A percentile compares a stretch with the other conserved stretches of the same genome.
Conservation (phyloP, 345 rosid genomes). For the Lepidium sativum region DNA sequence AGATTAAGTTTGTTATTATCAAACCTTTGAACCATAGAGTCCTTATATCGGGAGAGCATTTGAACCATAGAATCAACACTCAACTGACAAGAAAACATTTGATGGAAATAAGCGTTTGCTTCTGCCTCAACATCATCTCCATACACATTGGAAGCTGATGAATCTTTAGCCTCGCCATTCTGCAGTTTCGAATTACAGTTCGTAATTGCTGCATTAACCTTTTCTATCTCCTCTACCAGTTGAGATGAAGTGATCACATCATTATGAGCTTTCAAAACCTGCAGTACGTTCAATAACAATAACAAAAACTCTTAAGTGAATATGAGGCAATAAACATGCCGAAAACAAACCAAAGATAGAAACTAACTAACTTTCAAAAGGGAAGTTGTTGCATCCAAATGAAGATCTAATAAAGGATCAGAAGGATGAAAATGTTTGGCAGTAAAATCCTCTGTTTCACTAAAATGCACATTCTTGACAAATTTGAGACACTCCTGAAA, state of each 20-base stretch:
- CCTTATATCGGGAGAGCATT: constrained; percentile 88
- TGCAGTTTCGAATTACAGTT: constrained; percentile 56
- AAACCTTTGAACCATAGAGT: constrained; percentile 69
- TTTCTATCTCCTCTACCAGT: constrained; percentile 67
- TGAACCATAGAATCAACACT: constrained; percentile 88
- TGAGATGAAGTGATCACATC: constrained; percentile 39
- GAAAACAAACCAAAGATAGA: background rate
- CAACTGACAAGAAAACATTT: constrained; percentile 86
- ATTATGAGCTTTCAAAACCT: constrained; percentile 63
- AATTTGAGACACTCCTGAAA: constrained; percentile 87
- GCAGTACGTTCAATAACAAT: constrained; percentile 10
- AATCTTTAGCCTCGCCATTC: constrained; percentile 62
- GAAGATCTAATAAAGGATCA: constrained; percentile 44
- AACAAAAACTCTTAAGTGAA: background rate
- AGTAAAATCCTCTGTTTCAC: constrained; percentile 54
- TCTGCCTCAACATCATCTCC: constrained; percentile 83
- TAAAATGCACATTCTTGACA: constrained; percentile 61
- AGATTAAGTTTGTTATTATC: background rate
- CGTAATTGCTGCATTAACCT: constrained; percentile 40
- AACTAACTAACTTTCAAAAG: constrained; percentile 57
- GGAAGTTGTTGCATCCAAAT: constrained; percentile 49
- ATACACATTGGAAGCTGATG: constrained; percentile 56
- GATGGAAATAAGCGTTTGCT: constrained; percentile 92
- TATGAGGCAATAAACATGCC: background rate
- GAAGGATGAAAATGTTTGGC: constrained; percentile 49